Evolutionary conservation across 2,329 filamentous ascomycete species (phyloP).

Genomic region (Scedosporium minutisporum): DNA sequence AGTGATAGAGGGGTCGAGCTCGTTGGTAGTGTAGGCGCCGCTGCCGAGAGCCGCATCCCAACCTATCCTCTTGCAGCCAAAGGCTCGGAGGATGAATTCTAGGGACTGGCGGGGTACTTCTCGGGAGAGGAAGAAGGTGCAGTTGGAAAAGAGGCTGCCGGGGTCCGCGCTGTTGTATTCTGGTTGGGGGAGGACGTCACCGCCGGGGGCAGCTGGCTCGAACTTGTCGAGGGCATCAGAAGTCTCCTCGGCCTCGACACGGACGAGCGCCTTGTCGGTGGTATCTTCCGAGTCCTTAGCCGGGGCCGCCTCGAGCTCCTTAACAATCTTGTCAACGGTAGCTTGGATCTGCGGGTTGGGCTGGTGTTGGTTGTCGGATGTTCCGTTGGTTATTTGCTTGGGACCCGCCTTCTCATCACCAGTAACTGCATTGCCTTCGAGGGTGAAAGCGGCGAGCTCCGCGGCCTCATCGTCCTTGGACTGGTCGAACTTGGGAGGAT

Average conservation of each 20-base stretch:
- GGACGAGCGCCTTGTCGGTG: constrained; percentile 16
- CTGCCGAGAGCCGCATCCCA: constrained; percentile 90
- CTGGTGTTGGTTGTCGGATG: constrained; percentile 40
- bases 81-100: constrained; percentile 86
- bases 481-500: constrained; percentile 88
- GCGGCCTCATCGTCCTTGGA: constrained; percentile 81
- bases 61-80: constrained; percentile 90
- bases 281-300: constrained; percentile 29
- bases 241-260: constrained; percentile 26
- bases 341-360: constrained; percentile 55
- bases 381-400: constrained; percentile 41
- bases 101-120: constrained; percentile 85
- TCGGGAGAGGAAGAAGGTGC: constrained; percentile 85
- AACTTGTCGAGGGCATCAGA: constrained; percentile 78
- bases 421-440: constrained; percentile 58
- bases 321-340: constrained; percentile 59
- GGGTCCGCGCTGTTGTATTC: constrained; percentile 54
- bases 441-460: constrained; percentile 81
- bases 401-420: constrained; percentile 31
- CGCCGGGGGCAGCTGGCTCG: constrained; percentile 71
- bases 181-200: constrained; percentile 79
- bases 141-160: constrained; percentile 72
- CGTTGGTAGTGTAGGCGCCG: constrained; percentile 84
- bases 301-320: constrained; percentile 51
- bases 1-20: constrained; percentile 80